Evolutionary conservation across 352 stramenopile genomes (phyloP).

Genomic region (Globisporangium viniferum): DNA sequence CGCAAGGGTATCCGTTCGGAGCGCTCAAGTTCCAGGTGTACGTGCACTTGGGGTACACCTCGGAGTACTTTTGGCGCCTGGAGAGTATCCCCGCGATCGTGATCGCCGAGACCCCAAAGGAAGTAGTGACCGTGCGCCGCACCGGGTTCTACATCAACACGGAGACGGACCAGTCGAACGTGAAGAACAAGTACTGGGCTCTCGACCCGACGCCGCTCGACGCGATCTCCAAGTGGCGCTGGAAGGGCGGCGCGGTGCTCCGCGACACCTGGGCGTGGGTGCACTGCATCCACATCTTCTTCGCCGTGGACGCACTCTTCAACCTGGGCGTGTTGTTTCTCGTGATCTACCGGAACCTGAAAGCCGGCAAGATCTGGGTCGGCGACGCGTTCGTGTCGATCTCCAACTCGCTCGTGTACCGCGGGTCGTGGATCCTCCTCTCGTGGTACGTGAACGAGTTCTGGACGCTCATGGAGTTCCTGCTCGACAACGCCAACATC

Average conservation of each 20-base stretch:
- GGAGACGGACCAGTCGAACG: slow-evolving; percentile 31
- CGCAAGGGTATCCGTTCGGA: background rate
- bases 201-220: slow-evolving; percentile 15
- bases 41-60: background rate
- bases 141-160: slow-evolving; percentile 22
- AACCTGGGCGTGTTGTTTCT: slow-evolving; percentile 37
- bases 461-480: slow-evolving; percentile 43
- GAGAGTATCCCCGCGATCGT: background rate
- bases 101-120: slow-evolving; percentile 2
- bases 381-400: slow-evolving; percentile 48
- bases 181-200: slow-evolving; percentile 26
- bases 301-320: slow-evolving; percentile 39
- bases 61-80: background rate
- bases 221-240: slow-evolving; percentile 22
- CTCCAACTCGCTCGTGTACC: slow-evolving; percentile 31
- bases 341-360: slow-evolving; percentile 33
- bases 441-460: slow-evolving; percentile 42
- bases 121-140: slow-evolving; percentile 21
- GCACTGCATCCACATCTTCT: slow-evolving; percentile 41
- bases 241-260: slow-evolving; percentile 26
- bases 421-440: slow-evolving; percentile 27
- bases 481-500: slow-evolving; percentile 5
- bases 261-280: slow-evolving; percentile 50
- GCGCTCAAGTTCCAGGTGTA: slow-evolving; percentile 4
- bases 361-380: slow-evolving; percentile 36